phyloP scores from a whole-genome alignment of 1,284 basidiomycete genomes.

The Ganoderma multipileum region DNA sequence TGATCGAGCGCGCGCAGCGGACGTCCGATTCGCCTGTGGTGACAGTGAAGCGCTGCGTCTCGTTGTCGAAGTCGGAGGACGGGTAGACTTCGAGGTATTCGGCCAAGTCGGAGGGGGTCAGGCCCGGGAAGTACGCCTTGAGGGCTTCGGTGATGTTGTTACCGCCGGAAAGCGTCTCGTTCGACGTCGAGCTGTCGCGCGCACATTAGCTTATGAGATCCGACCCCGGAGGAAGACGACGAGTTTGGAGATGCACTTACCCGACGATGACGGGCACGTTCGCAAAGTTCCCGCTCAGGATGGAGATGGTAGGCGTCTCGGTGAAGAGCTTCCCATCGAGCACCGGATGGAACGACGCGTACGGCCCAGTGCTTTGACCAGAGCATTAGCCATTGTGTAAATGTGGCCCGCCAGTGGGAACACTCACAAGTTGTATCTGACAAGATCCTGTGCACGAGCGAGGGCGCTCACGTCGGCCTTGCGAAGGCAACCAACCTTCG shows the following conservation, averaged over 20 bases:
- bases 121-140: constrained; percentile 50
- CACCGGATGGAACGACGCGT: constrained; percentile 48
- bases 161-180: constrained; percentile 57
- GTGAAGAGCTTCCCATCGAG: constrained; percentile 57
- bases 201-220: neutral
- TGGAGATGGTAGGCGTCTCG: constrained; percentile 52
- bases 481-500: constrained; percentile 54
- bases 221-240: neutral
- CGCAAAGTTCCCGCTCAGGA: constrained; percentile 51
- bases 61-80: constrained; percentile 47
- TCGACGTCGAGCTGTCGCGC: constrained; percentile 54
- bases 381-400: constrained; percentile 8
- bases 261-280: constrained; percentile 64
- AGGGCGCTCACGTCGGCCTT: constrained; percentile 55
- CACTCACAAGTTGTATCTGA: constrained; percentile 39
- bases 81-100: constrained; percentile 50
- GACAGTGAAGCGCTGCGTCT: constrained; percentile 48
- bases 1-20: constrained; percentile 55
- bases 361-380: constrained; percentile 43
- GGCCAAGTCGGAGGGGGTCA: constrained; percentile 47
- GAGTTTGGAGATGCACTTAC: constrained; percentile 41
- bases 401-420: neutral
- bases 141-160: constrained; percentile 45
- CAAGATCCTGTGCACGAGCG: constrained; percentile 61
- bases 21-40: constrained; percentile 57